Evolutionary conservation across 768 basidiomycete genomes (phyloP).

Genomic region (Tricholoma sp.): DNA sequence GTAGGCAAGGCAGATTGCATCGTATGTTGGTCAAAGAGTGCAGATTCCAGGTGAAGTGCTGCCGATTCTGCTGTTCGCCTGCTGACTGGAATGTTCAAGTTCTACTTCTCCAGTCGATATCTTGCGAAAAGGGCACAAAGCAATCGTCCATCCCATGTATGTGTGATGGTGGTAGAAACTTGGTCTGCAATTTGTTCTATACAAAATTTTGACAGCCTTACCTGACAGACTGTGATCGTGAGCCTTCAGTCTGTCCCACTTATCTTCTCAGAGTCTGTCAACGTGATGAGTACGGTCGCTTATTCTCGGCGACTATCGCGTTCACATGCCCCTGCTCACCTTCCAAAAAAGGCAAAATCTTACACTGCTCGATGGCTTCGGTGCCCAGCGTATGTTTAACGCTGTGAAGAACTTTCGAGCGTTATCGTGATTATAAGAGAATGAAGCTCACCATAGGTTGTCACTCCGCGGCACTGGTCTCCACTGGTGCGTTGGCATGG

Average conservation of each 20-base stretch:
- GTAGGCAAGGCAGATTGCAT: neutral
- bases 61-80: neutral
- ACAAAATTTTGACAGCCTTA: neutral
- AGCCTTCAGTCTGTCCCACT: neutral
- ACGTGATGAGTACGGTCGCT: neutral
- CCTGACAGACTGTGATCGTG: neutral
- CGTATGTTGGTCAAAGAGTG: too few relatives aligned
- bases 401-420: neutral
- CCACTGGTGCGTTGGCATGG: neutral
- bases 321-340: neutral
- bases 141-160: neutral
- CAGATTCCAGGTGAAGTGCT: neutral
- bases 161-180: neutral
- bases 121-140: neutral
- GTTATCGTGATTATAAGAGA: neutral
- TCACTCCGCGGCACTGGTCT: neutral
- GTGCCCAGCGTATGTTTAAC: too few relatives aligned
- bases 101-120: neutral
- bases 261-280: neutral
- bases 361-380: neutral
- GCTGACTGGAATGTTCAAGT: neutral
- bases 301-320: neutral
- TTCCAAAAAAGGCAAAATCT: neutral
- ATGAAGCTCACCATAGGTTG: neutral
- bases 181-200: neutral